These are phyloP conservation scores for Dryadomyces quercus-mongolicae DNA, from an alignment of 2,329 filamentous ascomycete genomes.

Conservation along the genomic window DNA sequence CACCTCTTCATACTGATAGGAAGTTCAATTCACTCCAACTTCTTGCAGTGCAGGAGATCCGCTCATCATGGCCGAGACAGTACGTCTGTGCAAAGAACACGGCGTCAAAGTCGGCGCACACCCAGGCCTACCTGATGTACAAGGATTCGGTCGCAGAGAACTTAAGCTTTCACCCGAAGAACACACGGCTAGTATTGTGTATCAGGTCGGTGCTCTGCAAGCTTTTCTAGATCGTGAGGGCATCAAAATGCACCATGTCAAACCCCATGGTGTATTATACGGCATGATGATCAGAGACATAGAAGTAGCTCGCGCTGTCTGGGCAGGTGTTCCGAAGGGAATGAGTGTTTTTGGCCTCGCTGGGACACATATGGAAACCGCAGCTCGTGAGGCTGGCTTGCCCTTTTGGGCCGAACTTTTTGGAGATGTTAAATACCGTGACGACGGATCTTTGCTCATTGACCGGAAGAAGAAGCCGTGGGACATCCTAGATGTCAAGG, in stretches of 20 bases:
- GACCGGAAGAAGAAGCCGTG: conserved; percentile 44
- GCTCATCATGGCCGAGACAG: background rate
- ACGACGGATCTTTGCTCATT: conserved; percentile 15
- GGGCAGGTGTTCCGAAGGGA: conserved; percentile 14
- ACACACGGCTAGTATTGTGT: background rate
- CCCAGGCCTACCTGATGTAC: conserved; percentile 15
- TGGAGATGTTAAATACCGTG: conserved; percentile 17
- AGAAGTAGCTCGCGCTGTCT: conserved; percentile 15
- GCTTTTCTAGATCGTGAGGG: background rate
- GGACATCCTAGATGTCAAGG: conserved; percentile 25
- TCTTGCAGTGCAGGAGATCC: conserved; percentile 1
- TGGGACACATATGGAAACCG: conserved; percentile 16
- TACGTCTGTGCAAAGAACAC: conserved; percentile 1
- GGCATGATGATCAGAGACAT: conserved; percentile 27
- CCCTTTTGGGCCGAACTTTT: conserved; percentile 18
- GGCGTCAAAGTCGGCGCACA: conserved; percentile 47
- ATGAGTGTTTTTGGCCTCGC: conserved; percentile 16
- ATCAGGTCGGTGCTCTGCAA: conserved; percentile 2
- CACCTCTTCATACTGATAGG: no score
- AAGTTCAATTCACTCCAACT: no score
- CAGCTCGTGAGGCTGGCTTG: conserved; percentile 14
- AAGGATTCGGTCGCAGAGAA: conserved; percentile 1
- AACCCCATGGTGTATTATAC: conserved; percentile 15
- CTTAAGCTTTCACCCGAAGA: background rate
- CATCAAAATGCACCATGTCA: background rate